Evolutionary conservation across 306 rosid genomes (phyloP), one percentile per base, ranked within the genome.

Genomic region (Pyrus bretschneideri): DNA sequence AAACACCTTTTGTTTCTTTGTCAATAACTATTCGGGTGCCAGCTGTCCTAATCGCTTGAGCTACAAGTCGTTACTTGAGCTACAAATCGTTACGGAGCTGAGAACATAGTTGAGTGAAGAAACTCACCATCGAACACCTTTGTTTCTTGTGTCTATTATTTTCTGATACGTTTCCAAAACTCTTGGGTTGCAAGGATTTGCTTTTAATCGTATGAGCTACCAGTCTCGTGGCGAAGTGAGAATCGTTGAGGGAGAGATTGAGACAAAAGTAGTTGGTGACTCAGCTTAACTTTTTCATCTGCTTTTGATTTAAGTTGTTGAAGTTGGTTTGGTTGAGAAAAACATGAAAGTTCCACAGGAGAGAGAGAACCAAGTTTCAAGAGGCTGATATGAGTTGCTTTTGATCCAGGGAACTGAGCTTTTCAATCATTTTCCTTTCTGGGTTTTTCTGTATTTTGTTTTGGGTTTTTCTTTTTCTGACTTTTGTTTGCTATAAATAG

Each of bases 341-440:
- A 15, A 75, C 83, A 81, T 86, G 85, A 81, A 82, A 87, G 80
- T 55, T 76, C 71, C 76, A 67, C 68, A 58, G 75, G 87, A 76
- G 63, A 51, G 21, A 19, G 77, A 83, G 23, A 21, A 31, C 67
- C 46, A 35, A 61, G 29, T 81, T 85, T 80, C 86, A 69, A 75
- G 84, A 67, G 87, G 83, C 80, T 8, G 51, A 76, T 67, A 80
- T 77, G 76, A 68, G 77, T 85, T 89, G 80, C 86, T 88, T 80
- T 55, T 84, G 89, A 88, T 87, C 78, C 74, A 81, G 88, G 90
- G 72, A 87, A 88, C 85, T 45, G 27, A n/a, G 62, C 66, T 66
- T 25, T 70, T 67, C 78, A 74, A 77, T 19, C 62, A 67, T 25
- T 71, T 69, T 55, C 67, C 74, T 51, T 69, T 51, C 45, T 61